phyloP scores from a whole-genome alignment of 2,329 filamentous ascomycete genomes.

The Trichoderma cornu-damae region DNA sequence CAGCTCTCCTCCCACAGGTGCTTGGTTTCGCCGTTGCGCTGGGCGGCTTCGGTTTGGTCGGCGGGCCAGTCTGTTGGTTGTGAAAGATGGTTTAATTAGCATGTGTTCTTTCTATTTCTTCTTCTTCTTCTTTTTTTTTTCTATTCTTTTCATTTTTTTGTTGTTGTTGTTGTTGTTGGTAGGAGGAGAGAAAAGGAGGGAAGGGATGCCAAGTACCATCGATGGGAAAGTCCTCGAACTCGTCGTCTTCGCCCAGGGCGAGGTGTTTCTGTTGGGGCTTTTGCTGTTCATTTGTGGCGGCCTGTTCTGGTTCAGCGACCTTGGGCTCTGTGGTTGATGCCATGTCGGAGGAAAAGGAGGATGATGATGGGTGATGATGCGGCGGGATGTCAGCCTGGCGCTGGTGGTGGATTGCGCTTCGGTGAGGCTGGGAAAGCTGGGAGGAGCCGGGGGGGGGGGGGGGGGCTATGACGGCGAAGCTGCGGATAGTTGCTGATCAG shows the following conservation, averaged over 20 bases:
- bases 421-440: background rate
- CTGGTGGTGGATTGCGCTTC: background rate
- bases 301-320: conserved; percentile 27
- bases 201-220: conserved; percentile 61
- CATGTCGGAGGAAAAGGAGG: conserved; percentile 21
- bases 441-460: background rate
- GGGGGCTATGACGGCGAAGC: background rate
- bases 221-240: conserved; percentile 97
- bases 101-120: too few species aligned
- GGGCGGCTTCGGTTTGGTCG: conserved; percentile 80
- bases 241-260: conserved; percentile 90
- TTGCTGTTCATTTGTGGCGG: conserved; percentile 25
- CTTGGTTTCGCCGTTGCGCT: conserved; percentile 58
- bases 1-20: conserved; percentile 99
- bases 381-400: conserved; percentile 5
- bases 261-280: conserved; percentile 47
- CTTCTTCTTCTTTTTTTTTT: background rate
- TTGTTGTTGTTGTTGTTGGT: background rate
- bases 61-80: conserved; percentile 72
- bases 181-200: background rate
- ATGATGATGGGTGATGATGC: conserved; percentile 8
- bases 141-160: background rate
- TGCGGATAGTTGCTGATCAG: background rate
- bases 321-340: conserved; percentile 30
- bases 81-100: background rate